A percentile compares a stretch with the other conserved stretches of the same genome.
These are phyloP conservation scores for Scheffersomyces coipomensis DNA, from an alignment of 805 yeast genomes.

Conservation along the genomic window DNA sequence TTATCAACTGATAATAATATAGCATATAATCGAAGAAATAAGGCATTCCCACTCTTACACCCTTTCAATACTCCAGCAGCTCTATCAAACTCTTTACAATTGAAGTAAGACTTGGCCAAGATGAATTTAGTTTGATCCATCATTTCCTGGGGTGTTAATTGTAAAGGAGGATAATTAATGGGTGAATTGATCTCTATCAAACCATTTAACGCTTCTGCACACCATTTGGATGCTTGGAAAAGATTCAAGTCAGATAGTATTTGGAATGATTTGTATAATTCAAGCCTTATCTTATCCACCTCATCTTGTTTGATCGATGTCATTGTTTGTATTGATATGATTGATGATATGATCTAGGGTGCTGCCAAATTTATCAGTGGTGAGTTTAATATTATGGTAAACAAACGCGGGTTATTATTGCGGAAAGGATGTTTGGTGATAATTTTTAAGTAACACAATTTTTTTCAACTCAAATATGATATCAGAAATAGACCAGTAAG, in stretches of 20 bases:
- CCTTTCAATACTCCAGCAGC: constrained; percentile 59
- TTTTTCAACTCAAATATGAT: too few relatives aligned
- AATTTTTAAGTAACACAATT: too few relatives aligned
- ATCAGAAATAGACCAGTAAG: too few relatives aligned
- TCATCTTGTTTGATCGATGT: constrained; percentile 4
- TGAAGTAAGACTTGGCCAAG: constrained; percentile 73
- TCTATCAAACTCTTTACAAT: constrained; percentile 81
- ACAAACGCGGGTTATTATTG: neutral
- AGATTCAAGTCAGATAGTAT: constrained; percentile 58
- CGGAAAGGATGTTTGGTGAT: neutral
- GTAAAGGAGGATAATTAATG: constrained; percentile 7
- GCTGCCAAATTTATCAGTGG: neutral
- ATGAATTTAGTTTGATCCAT: constrained; percentile 44
- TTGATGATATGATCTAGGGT: neutral
- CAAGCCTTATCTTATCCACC: constrained; percentile 15
- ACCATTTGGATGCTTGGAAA: constrained; percentile 77
- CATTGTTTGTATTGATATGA: neutral
- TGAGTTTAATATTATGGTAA: neutral
- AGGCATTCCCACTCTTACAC: constrained; percentile 49
- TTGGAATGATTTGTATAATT: constrained; percentile 27
- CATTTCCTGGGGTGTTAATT: constrained; percentile 26
- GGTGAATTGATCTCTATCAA: constrained; percentile 21
- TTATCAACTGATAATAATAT: constrained; percentile 76
- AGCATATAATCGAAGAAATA: constrained; percentile 69
- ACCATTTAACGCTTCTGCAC: constrained; percentile 75